Base-by-base conservation (phyloP, 805 yeast genomes). In the Myxozyma kluyveri region DNA sequence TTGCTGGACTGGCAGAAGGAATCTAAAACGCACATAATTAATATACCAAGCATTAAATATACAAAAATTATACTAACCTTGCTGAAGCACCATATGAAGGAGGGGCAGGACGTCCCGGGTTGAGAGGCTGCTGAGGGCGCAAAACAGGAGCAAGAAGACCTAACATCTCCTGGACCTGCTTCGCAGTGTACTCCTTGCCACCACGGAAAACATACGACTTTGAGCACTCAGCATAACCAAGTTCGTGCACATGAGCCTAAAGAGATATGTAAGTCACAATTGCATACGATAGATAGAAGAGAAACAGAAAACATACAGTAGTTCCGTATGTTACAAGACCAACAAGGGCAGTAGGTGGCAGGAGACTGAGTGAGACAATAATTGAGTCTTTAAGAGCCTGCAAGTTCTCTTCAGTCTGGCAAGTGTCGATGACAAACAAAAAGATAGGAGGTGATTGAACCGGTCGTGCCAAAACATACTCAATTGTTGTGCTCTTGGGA, bases 311-410 rank as follows among this genome's bases (percentile, higher is more conserved):
- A 32, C 57, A 3, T 53, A 53, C 57, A 73, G 86, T 89, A 26
- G 95, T 87, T 49, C 96, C 97, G 65, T 74, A 87, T 12, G 97
- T 88, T 65, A 90, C 79, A 62, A 90, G 77, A 40, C 97, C 96
- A 50, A 90, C 81, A 47, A 89, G 75, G 2, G 96, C 87, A 63
- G 90, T 88, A 38, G 95, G 93, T 14, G 98, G 98, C 64, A 91
- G 78, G 62, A 87, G 72, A 45, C 86, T 77, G 61, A 90, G 75
- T 1, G 93, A 82, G 49, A 86, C 78, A 45, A 86, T 78, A 64
- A 89, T 76, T 31, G 91, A 77, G 61, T 87, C 95, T 65, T 86
- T 88, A 69, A 90, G 76, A 2, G 95, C 86, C 66, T 82, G 80
- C 63, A 90, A 75, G 66, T 88, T 89, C 62, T 89, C 97, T 51